Evolutionary conservation across 768 basidiomycete species (phyloP), one percentile per base, ranked within the genome.

Genomic region (Obba rivulosa): DNA sequence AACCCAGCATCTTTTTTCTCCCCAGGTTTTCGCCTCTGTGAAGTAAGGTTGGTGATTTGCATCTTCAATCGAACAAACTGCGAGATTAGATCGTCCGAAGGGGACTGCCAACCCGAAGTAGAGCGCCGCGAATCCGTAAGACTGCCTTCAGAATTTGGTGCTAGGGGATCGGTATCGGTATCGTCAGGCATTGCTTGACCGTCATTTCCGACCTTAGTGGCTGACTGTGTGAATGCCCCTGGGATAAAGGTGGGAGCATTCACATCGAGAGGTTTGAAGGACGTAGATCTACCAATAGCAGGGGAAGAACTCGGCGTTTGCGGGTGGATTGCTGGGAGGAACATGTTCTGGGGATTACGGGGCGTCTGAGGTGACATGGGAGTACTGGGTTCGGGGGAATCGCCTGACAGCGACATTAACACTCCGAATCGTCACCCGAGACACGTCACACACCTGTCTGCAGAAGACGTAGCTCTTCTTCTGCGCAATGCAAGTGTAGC

Each of bases 11-110:
- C 58, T 34, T 59, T 57, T 38, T 54, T 56, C 40, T 64, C 59
- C 35, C 56, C 60, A 2, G 66, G 37, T 18, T 56, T 56, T 21
- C 64, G 57, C 23, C 63, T 65, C 18, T 58, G 59, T 0, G 62
- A 61, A n/a, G 71, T 72, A 20, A 81, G 66, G 42, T 70, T 65
- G 45, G 76, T 66, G 17, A 84, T 69, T 51, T 76, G 69, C 48
- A 88, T 57, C 62, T 81, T 86, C 45, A 86, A 62, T 28, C 70
- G 73, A 43, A 79, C 82, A 62, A 87, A 89, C 54, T 77, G 71
- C 40, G 71, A 48, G 51, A 79, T 84, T 11, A 81, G 80, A 56
- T 89, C 63, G 11, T 68, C 57, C 3, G 42, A 43, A n/a, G 57
- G 52, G 11, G 58, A 57, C 46, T 53, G 54, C 34, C 46, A 48